Evolutionary conservation across 768 basidiomycete species (phyloP), one percentile per base, ranked within the genome.

Genomic region (Candolleomyces aberdarensis): DNA sequence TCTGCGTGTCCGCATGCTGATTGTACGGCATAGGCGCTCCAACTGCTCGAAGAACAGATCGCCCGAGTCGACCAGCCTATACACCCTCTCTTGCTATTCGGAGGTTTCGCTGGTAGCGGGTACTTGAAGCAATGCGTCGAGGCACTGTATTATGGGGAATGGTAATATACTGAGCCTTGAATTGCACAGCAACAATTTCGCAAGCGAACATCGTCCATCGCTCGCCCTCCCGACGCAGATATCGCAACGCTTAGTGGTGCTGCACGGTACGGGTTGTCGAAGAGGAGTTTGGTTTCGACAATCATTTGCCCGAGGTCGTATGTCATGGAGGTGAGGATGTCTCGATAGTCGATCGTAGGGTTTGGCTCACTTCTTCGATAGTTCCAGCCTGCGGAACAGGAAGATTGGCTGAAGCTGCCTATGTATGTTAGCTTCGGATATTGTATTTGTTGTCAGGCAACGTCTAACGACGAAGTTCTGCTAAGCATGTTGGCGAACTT

Each of bases 281-380:
- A 95, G 64, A n/a, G n/a, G n/a, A n/a, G n/a, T n/a, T n/a, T n/a
- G n/a, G n/a, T n/a, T n/a, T n/a, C n/a, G n/a, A n/a, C n/a, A n/a
- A n/a, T n/a, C n/a, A 90, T n/a, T n/a, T 66, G 92, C 94, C 73
- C 94, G 93, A 26, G 88, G 95, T 87, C 91, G 22, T 96, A 95
- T 70, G 83, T 94, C 63, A 92, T 94, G 88, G 91, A 91, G 80
- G 91, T 87, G 66, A 60, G n/a, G 78, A 6, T 19, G 10, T 7
- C 10, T 19, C 17, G 17, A 9, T 43, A 9, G 41, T 17, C 9
- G 17, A 9, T 9, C 17, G 41, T 43, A 17, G 9, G 17, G 43
- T 59, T 44, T 58, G 41, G 49, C 20, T 15, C 15, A n/a, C 32
- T 46, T 14, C 46, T 22, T 26, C 10, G 43, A 48, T 26, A 55